Evolutionary conservation across 192 early-diverging fungal species (phyloP).

Genomic region (Paraglomus occultum): DNA sequence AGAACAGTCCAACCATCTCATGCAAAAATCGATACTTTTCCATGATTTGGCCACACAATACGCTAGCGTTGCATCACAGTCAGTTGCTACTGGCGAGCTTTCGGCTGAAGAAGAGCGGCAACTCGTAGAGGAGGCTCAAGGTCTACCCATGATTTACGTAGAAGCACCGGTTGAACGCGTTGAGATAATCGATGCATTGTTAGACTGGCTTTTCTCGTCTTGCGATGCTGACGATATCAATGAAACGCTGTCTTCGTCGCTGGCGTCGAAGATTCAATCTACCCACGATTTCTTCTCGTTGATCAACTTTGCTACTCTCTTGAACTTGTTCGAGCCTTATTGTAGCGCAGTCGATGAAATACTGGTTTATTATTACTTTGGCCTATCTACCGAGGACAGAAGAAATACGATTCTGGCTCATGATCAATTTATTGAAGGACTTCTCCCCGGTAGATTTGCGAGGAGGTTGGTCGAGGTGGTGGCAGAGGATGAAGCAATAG

Average conservation of each 20-base stretch:
- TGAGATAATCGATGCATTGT: conserved; percentile 11
- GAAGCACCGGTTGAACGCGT: conserved; percentile 5
- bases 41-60: conserved; percentile 20
- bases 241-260: conserved; percentile 7
- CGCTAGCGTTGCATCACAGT: background rate
- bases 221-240: conserved; percentile 2
- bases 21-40: conserved; percentile 21
- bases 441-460: conserved; percentile 7
- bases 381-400: conserved; percentile 9
- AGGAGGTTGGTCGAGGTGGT: conserved; percentile 18
- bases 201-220: conserved; percentile 14
- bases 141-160: conserved; percentile 23
- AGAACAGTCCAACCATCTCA: conserved; percentile 21
- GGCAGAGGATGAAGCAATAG: conserved; percentile 2
- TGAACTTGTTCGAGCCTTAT: conserved; percentile 21
- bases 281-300: conserved; percentile 21
- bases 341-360: conserved; percentile 16
- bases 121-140: conserved; percentile 7
- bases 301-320: conserved; percentile 14
- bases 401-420: background rate
- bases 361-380: conserved; percentile 26
- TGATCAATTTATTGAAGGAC: conserved; percentile 12
- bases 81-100: background rate
- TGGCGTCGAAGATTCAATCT: conserved; percentile 18
- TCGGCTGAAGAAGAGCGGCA: background rate